These are phyloP conservation scores for Didymella lethalis DNA, from an alignment of 2,329 filamentous ascomycete species.

Conservation along the genomic window DNA sequence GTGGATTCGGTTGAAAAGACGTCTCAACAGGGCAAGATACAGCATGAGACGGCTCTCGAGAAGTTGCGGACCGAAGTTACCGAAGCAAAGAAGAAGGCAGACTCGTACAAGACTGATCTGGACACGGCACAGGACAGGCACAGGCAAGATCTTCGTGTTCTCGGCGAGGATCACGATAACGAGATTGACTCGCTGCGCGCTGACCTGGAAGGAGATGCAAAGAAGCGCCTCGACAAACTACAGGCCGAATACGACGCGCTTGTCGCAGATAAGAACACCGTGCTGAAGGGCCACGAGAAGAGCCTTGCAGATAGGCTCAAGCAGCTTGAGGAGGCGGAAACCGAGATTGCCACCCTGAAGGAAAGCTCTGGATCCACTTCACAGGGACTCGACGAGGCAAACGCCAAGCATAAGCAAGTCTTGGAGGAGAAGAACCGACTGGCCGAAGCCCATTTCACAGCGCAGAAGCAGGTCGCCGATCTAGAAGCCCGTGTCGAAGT, in stretches of 20 bases:
- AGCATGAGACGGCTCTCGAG: constrained; percentile 35
- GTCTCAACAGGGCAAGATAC: constrained; percentile 38
- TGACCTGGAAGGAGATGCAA: constrained; percentile 48
- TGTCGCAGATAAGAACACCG: constrained; percentile 40
- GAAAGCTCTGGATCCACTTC: constrained; percentile 37
- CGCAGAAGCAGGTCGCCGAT: constrained; percentile 34
- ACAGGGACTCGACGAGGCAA: constrained; percentile 33
- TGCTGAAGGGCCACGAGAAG: constrained; percentile 35
- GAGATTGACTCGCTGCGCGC: constrained; percentile 48
- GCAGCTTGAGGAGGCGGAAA: constrained; percentile 31
- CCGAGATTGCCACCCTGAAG: constrained; percentile 31
- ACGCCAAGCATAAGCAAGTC: constrained; percentile 34
- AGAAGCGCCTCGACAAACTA: constrained; percentile 42
- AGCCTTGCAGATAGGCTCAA: constrained; percentile 29
- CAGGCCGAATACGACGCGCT: constrained; percentile 45
- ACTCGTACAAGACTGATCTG: constrained; percentile 40
- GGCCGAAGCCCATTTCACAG: constrained; percentile 31
- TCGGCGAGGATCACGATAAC: constrained; percentile 45
- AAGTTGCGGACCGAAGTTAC: constrained; percentile 39
- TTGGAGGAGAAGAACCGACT: constrained; percentile 36
- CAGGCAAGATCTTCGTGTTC: constrained; percentile 38
- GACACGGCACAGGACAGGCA: constrained; percentile 38
- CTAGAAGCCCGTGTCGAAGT: constrained; percentile 35
- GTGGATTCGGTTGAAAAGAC: constrained; percentile 44
- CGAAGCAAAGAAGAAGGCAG: constrained; percentile 37